Percentiles rank a stretch among this genome's conserved stretches.
Evolutionary conservation across 75 land plant species (phyloP).

Genomic region (Cupressus sempervirens): DNA sequence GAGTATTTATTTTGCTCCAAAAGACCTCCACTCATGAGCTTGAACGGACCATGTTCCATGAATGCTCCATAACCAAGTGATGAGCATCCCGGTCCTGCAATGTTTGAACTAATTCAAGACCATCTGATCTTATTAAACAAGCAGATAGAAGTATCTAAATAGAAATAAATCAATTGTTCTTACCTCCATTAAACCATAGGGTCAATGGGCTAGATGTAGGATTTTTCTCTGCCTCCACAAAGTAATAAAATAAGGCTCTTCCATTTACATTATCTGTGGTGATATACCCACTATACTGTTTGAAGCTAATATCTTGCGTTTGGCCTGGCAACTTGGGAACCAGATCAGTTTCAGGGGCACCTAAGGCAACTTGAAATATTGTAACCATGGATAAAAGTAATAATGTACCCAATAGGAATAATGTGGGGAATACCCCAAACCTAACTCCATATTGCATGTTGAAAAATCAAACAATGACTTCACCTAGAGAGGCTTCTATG

Average conservation of each 20-base stretch:
- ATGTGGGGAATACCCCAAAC: not conserved
- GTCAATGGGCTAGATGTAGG: slow-evolving; percentile 38
- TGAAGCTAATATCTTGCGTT: slow-evolving; percentile 24
- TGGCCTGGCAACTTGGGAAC: slow-evolving; percentile 30
- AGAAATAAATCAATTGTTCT: not conserved
- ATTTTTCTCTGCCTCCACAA: slow-evolving; percentile 46
- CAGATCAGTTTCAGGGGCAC: not conserved
- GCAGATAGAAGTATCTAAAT: not conserved
- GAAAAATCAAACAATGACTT: not conserved
- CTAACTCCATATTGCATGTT: not conserved
- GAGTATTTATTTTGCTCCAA: slow-evolving; percentile 25
- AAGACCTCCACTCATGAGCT: slow-evolving; percentile 21
- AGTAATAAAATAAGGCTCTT: slow-evolving; percentile 54
- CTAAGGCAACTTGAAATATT: not conserved
- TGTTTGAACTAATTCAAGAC: not conserved
- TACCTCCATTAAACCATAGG: slow-evolving; percentile 66
- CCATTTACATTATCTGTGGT: slow-evolving; percentile 20
- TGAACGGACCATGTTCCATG: slow-evolving; percentile 53
- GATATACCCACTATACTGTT: slow-evolving; percentile 37
- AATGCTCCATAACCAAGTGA: slow-evolving; percentile 57
- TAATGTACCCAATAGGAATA: too few species aligned
- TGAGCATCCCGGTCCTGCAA: slow-evolving; percentile 60
- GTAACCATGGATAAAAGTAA: not conserved
- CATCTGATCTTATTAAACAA: not conserved
- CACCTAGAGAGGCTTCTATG: too few species aligned